A percentile compares a stretch with the other conserved stretches of the same genome.
Conservation (phyloP, 2,329 filamentous ascomycete genomes). For the Ciborinia camelliae region DNA sequence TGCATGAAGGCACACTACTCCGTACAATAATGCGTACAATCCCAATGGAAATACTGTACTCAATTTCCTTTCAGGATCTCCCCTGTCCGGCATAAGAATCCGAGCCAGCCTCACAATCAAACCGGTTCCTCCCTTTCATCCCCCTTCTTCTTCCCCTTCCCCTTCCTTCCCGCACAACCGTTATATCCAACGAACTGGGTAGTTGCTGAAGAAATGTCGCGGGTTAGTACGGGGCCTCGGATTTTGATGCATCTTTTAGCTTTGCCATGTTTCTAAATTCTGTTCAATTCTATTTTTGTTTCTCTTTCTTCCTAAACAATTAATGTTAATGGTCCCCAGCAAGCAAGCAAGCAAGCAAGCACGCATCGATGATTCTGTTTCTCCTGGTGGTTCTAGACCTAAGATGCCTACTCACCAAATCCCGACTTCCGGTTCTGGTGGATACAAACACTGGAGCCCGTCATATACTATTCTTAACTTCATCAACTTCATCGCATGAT, state of each 20-base stretch:
- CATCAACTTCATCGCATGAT: background rate
- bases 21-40: too few relatives aligned
- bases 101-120: background rate
- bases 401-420: background rate
- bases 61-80: slow-evolving; percentile 6
- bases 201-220: background rate
- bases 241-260: too few relatives aligned
- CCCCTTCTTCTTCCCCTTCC: background rate
- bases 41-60: background rate
- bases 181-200: background rate
- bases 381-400: background rate
- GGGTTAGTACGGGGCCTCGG: background rate
- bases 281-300: too few relatives aligned
- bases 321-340: too few relatives aligned
- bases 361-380: background rate
- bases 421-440: background rate
- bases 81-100: slow-evolving; percentile 2
- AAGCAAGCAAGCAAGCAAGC: background rate
- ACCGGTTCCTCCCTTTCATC: background rate
- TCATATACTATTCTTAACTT: slow-evolving; percentile 7
- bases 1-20: background rate
- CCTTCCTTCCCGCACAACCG: background rate
- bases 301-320: too few relatives aligned
- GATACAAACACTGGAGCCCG: background rate
- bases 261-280: too few relatives aligned